These are phyloP conservation scores for Cadophora malorum DNA, from an alignment of 2,329 filamentous ascomycete species.

Conservation along the genomic window DNA sequence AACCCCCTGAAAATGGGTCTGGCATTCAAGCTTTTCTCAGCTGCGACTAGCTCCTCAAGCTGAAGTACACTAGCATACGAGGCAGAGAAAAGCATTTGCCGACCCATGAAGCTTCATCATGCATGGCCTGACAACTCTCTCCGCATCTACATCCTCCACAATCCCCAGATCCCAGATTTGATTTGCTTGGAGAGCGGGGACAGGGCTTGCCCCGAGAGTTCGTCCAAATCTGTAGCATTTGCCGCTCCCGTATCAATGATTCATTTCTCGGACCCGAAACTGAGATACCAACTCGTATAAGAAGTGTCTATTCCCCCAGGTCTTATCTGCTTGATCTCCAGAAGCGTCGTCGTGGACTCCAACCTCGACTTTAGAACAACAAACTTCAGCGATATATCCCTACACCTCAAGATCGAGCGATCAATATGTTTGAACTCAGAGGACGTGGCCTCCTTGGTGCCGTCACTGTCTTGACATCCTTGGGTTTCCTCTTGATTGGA, in stretches of 20 bases:
- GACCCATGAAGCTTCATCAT: neutral
- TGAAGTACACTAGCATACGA: neutral
- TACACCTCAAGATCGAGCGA: neutral
- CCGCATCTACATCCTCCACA: slow-evolving; percentile 8
- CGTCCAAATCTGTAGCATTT: no score
- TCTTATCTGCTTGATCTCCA: neutral
- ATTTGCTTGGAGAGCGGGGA: neutral
- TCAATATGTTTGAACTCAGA: slow-evolving; percentile 28
- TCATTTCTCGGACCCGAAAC: neutral
- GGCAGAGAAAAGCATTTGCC: neutral
- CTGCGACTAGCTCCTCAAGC: neutral
- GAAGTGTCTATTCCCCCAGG: neutral
- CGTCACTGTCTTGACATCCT: slow-evolving; percentile 52
- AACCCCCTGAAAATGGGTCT: neutral
- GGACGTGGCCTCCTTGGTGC: slow-evolving; percentile 48
- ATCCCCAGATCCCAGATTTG: neutral
- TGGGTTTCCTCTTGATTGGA: slow-evolving; percentile 57
- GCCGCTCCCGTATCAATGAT: neutral
- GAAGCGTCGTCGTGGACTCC: neutral
- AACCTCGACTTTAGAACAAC: neutral
- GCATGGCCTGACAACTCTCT: neutral
- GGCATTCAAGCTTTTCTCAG: neutral
- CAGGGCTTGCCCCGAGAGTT: no score
- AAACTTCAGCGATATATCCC: no score
- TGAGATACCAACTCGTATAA: neutral